phyloP scores from a whole-genome alignment of 2,329 filamentous ascomycete species.

The Monosporascus ibericus region DNA sequence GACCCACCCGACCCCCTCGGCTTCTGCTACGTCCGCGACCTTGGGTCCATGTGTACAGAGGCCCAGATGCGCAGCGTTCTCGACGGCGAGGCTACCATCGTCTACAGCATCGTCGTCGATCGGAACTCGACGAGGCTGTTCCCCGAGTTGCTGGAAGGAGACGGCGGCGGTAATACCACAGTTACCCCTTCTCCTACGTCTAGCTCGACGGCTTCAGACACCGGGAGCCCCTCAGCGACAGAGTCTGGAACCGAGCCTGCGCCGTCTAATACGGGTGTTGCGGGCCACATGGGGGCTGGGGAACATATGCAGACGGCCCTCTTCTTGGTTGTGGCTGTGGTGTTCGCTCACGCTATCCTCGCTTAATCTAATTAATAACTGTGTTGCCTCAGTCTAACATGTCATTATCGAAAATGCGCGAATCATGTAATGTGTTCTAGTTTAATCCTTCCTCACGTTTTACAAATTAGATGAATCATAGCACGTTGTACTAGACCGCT shows the following conservation, averaged over 20 bases:
- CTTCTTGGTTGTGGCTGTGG: not conserved
- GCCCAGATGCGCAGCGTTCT: constrained; percentile 32
- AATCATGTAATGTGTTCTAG: too few species aligned
- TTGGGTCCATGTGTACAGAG: constrained; percentile 45
- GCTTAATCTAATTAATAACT: not conserved
- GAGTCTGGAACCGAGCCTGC: not conserved
- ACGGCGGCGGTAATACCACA: not conserved
- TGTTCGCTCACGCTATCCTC: not conserved
- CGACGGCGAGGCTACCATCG: constrained; percentile 27
- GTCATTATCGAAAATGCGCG: too few species aligned
- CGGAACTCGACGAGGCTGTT: constrained; percentile 23
- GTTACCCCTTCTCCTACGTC: not conserved
- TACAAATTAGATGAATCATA: too few species aligned
- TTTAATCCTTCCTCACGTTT: too few species aligned
- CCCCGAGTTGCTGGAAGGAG: constrained; percentile 16
- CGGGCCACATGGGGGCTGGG: not conserved
- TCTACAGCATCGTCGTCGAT: constrained; percentile 26
- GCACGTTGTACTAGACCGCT: too few species aligned
- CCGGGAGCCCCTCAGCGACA: not conserved
- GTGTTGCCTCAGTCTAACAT: not conserved
- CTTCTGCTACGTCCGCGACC: constrained; percentile 53
- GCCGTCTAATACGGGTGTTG: not conserved
- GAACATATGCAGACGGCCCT: not conserved
- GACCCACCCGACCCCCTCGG: constrained; percentile 38
- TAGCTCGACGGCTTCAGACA: not conserved